Evolutionary conservation across 805 yeast species (phyloP).

Genomic region (Kodamaea kaohsiungensis): DNA sequence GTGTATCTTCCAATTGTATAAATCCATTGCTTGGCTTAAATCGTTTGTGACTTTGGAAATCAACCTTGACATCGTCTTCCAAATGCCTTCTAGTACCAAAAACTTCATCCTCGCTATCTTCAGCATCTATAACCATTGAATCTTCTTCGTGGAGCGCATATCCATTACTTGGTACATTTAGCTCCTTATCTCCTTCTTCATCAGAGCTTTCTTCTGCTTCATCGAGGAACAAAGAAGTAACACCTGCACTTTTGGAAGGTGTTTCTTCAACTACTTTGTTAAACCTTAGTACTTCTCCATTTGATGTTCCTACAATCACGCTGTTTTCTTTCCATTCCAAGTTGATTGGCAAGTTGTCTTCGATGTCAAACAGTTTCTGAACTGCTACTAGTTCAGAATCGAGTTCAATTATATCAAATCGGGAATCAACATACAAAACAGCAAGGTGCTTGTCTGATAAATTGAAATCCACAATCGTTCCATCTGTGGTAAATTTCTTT

Average conservation of each 20-base stretch:
- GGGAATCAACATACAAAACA: slow-evolving; percentile 52
- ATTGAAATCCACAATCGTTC: slow-evolving; percentile 48
- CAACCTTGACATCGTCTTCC: slow-evolving; percentile 9
- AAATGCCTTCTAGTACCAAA: neutral
- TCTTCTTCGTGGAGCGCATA: slow-evolving; percentile 30
- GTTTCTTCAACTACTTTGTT: slow-evolving; percentile 12
- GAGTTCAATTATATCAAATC: slow-evolving; percentile 58
- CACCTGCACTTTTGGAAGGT: neutral
- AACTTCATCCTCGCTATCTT: slow-evolving; percentile 25
- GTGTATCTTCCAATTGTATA: slow-evolving; percentile 19
- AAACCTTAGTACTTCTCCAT: slow-evolving; percentile 39
- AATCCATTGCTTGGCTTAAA: slow-evolving; percentile 17
- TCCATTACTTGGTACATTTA: slow-evolving; percentile 9
- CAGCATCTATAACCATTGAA: slow-evolving; percentile 37
- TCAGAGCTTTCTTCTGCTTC: slow-evolving; percentile 16
- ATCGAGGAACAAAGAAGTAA: slow-evolving; percentile 12
- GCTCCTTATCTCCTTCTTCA: slow-evolving; percentile 23
- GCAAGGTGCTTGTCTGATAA: slow-evolving; percentile 70
- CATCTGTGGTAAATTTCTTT: slow-evolving; percentile 15
- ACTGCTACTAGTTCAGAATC: slow-evolving; percentile 28
- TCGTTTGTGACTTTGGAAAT: slow-evolving; percentile 21
- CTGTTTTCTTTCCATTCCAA: slow-evolving; percentile 28
- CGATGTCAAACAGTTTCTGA: slow-evolving; percentile 15
- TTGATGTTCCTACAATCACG: slow-evolving; percentile 44
- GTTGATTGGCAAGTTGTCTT: slow-evolving; percentile 28